Evolutionary conservation across 1,284 basidiomycete species (phyloP), one percentile per base, ranked within the genome.

Genomic region (Cutaneotrichosporon cavernicola): DNA sequence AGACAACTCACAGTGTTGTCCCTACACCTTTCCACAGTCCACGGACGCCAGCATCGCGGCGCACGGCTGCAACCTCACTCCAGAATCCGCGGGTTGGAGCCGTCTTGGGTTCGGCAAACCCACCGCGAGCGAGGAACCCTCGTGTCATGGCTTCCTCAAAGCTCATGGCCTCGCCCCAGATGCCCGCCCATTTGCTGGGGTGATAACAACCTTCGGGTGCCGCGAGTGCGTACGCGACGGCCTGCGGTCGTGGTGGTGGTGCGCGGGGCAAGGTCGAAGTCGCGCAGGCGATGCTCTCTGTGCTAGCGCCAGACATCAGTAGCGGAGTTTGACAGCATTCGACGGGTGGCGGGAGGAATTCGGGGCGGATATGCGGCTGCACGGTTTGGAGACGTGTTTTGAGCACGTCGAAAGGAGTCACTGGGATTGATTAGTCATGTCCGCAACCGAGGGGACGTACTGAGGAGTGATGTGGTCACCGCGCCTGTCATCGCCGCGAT

Each of bases 11-110:
- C 92, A 94, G 77, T 58, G 90, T 86, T 11, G 92, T 94, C 31
- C 91, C 92, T 2, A 86, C 89, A 52, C 92, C 92, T 78, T 95
- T 95, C 92, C 92, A 96, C 4, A 96, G 80, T 0, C 91, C 92
- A 58, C 85, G 82, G 2, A 89, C 67, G 10, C 92, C 92, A 75
- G 92, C 90, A 59, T 88, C 89, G 66, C 84, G 82, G 82, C 86
- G 86, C 13, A 96, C 89, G 73, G 90, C 89, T 30, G 85, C 84
- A 22, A 92, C 82, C 14, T 92, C 92, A 75, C 90, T 90, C 74
- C 85, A 85, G 74, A 93, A 92, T 4, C 92, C 91, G 11, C 60
- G 51, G 18, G 60, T 56, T 13, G 57, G 30, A 30, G 31, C 40
- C 6, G 46, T 34, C 40, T 49, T 56, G 6, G 60, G 58, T 13